Conservation (phyloP, 768 basidiomycete species). For the Lepiota brunneoincarnata region DNA sequence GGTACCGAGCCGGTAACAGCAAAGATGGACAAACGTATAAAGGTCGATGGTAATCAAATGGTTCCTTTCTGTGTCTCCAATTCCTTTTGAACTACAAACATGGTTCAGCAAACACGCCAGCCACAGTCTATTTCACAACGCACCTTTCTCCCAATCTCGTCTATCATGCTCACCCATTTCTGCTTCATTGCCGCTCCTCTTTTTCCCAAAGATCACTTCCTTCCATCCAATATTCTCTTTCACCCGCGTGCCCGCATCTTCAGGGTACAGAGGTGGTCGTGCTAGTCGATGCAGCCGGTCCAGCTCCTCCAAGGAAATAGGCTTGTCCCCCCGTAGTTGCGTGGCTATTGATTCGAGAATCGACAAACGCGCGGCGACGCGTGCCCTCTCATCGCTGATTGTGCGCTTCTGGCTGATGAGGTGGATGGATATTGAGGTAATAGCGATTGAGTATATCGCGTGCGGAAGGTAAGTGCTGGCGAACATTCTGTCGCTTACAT, state of each 20-base stretch:
- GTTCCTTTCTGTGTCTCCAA: background rate
- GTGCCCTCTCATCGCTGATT: constrained; percentile 51
- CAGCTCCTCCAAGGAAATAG: constrained; percentile 49
- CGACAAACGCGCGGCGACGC: constrained; percentile 54
- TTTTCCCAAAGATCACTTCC: constrained; percentile 47
- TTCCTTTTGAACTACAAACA: constrained; percentile 11
- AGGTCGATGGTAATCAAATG: background rate
- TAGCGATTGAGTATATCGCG: constrained; percentile 59
- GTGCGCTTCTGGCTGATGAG: constrained; percentile 51
- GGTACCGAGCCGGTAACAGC: too few species aligned
- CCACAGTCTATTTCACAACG: constrained; percentile 10
- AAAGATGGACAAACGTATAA: too few species aligned
- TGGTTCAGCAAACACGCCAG: background rate
- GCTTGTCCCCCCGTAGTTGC: constrained; percentile 40
- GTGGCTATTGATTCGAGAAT: constrained; percentile 59
- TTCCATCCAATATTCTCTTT: constrained; percentile 41
- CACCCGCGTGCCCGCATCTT: constrained; percentile 1
- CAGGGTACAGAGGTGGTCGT: too few species aligned
- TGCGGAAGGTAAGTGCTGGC: constrained; percentile 54
- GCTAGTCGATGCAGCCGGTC: constrained; percentile 14
- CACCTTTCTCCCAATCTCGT: constrained; percentile 37
- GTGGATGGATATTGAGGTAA: constrained; percentile 69
- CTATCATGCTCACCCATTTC: constrained; percentile 35
- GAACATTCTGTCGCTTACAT: constrained; percentile 16
- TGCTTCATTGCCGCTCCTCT: constrained; percentile 18